These are phyloP conservation scores for Saccharum officinarum DNA, from an alignment of 176 grass and related monocot genomes.

Conservation along the genomic window DNA sequence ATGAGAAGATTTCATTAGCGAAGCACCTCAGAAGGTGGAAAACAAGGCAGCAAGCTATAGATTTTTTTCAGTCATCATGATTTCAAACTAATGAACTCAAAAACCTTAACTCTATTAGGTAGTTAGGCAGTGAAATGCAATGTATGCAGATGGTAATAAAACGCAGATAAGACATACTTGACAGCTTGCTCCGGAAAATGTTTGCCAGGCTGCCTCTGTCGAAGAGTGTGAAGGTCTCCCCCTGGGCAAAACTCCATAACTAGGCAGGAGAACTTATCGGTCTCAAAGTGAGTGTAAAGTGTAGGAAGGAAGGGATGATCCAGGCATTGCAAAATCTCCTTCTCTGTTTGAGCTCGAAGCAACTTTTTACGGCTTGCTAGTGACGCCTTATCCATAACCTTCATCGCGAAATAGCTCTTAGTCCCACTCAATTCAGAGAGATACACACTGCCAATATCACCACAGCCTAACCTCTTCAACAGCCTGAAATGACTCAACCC, in stretches of 20 bases:
- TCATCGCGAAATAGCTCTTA: conserved; percentile 56
- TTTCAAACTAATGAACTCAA: not conserved
- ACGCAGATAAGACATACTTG: conserved; percentile 46
- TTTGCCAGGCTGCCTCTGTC: conserved; percentile 64
- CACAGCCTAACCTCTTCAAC: conserved; percentile 56
- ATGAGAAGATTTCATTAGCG: not conserved
- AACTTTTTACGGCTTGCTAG: conserved; percentile 64
- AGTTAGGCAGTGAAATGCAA: not conserved
- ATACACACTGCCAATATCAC: conserved; percentile 63
- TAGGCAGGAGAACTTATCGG: conserved; percentile 65
- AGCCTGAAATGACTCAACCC: conserved; percentile 59
- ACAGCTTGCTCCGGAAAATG: conserved; percentile 65
- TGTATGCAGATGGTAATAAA: not conserved
- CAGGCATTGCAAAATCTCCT: conserved; percentile 62
- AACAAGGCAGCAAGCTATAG: not conserved
- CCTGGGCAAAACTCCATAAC: conserved; percentile 75
- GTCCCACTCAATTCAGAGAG: conserved; percentile 57
- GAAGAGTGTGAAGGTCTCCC: conserved; percentile 61
- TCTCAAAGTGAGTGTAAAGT: conserved; percentile 64
- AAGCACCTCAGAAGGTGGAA: not conserved
- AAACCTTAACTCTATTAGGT: not conserved
- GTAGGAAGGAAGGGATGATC: conserved; percentile 73
- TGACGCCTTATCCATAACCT: conserved; percentile 67
- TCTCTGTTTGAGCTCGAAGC: conserved; percentile 64
- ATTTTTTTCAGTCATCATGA: not conserved